Percentiles rank a stretch among this genome's conserved stretches.
phyloP scores from a whole-genome alignment of 1,284 basidiomycete species.

The Vanrija humicola region DNA sequence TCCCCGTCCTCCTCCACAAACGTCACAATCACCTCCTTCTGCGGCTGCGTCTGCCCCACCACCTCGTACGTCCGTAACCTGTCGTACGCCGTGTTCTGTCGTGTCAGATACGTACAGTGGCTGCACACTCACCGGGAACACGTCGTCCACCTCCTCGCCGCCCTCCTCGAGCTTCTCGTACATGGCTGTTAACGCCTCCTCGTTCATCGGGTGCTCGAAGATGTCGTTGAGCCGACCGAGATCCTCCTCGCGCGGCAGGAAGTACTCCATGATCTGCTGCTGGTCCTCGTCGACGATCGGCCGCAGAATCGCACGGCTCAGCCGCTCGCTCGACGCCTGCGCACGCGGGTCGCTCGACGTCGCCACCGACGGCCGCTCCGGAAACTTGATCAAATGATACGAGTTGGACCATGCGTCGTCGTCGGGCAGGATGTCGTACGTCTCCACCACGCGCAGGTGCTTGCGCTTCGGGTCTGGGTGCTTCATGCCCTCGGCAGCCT shows the following conservation, averaged over 20 bases:
- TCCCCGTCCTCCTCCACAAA: constrained; percentile 55
- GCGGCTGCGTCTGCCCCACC: constrained; percentile 19
- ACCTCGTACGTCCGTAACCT: constrained; percentile 45
- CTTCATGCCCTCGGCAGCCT: constrained; percentile 57
- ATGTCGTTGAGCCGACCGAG: constrained; percentile 26
- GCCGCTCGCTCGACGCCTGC: constrained; percentile 47
- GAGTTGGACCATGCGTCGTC: constrained; percentile 82
- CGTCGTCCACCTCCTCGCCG: constrained; percentile 25
- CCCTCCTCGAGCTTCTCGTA: constrained; percentile 17
- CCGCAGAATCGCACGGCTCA: constrained; percentile 78
- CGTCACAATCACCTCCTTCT: constrained; percentile 74
- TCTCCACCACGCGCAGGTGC: constrained; percentile 68
- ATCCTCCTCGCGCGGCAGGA: constrained; percentile 74
- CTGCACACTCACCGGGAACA: constrained; percentile 25
- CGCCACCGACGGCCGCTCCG: constrained; percentile 68
- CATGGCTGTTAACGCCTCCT: constrained; percentile 20
- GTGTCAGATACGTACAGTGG: background rate
- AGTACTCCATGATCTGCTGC: constrained; percentile 86
- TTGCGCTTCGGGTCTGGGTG: constrained; percentile 68
- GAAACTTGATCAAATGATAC: constrained; percentile 82
- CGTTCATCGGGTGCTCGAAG: constrained; percentile 22
- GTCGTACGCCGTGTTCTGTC: constrained; percentile 35
- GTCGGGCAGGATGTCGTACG: constrained; percentile 82
- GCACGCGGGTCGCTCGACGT: constrained; percentile 69
- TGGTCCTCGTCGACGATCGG: constrained; percentile 75